Percentiles rank a stretch among this genome's conserved stretches.
phyloP scores from a whole-genome alignment of 257 asterid species.

The Nicotiana obtusifolia region DNA sequence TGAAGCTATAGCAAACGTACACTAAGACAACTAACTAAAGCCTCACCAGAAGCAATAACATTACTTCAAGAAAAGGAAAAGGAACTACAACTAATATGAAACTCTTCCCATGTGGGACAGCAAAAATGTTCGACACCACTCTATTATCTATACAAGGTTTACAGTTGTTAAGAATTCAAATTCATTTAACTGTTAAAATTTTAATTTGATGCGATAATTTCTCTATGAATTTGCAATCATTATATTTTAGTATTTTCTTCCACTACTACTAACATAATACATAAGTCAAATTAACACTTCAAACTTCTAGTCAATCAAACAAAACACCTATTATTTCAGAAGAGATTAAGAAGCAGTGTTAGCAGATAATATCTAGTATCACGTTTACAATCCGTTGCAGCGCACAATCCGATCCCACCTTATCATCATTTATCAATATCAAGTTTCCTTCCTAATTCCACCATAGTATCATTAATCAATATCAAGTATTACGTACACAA shows the following conservation, averaged over 20 bases:
- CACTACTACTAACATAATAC: no score
- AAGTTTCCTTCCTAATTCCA: no score
- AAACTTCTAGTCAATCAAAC: no score
- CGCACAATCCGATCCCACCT: no score
- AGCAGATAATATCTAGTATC: no score
- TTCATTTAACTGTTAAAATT: not conserved
- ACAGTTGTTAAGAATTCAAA: not conserved
- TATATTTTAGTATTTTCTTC: not conserved
- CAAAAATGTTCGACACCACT: not conserved
- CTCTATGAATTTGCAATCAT: not conserved
- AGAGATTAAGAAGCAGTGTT: not conserved
- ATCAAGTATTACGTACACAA: no score
- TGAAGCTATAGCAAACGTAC: not conserved
- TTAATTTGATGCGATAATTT: not conserved
- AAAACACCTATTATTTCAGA: no score
- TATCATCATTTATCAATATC: no score
- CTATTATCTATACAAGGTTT: not conserved
- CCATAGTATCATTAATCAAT: no score
- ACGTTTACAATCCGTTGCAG: no score
- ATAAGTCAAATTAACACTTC: no score
- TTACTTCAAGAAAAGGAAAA: not conserved
- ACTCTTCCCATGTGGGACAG: not conserved
- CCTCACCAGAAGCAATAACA: not conserved
- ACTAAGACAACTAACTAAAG: not conserved
- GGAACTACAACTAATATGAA: not conserved